These are phyloP conservation scores for Hibiscus trionum DNA, from an alignment of 345 rosid species.

Conservation along the genomic window DNA sequence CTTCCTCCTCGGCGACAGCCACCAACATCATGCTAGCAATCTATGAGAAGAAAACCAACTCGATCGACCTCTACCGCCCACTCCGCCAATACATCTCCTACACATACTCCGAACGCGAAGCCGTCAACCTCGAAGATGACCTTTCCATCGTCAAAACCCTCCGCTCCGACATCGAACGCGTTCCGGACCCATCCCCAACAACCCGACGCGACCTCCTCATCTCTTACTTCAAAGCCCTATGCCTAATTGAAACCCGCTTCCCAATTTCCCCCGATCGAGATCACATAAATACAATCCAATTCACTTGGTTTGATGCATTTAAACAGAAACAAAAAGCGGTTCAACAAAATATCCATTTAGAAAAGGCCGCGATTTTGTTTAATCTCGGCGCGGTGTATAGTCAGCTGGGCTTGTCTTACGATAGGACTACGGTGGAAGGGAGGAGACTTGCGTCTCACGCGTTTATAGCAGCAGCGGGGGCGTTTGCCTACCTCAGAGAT, in stretches of 20 bases:
- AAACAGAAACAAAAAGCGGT: conserved; percentile 74
- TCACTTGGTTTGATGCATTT: conserved; percentile 86
- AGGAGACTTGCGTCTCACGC: conserved; percentile 87
- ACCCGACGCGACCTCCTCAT: conserved; percentile 75
- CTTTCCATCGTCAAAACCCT: conserved; percentile 59
- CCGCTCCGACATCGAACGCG: conserved; percentile 81
- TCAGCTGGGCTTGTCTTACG: conserved; percentile 77
- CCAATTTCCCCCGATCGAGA: conserved; percentile 84
- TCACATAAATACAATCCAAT: conserved; percentile 72
- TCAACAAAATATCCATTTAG: conserved; percentile 88
- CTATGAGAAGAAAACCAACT: conserved; percentile 76
- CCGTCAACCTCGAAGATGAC: conserved; percentile 88
- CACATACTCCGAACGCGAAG: conserved; percentile 93
- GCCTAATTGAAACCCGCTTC: conserved; percentile 84
- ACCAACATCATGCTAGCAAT: conserved; percentile 90
- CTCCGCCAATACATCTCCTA: conserved; percentile 72
- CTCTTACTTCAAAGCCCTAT: conserved; percentile 67
- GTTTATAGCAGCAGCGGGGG: conserved; percentile 77
- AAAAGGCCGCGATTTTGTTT: conserved; percentile 86
- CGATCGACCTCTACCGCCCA: conserved; percentile 89
- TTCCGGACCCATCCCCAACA: conserved; percentile 59
- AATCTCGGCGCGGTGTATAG: conserved; percentile 80
- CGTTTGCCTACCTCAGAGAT: conserved; percentile 69
- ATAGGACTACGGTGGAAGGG: conserved; percentile 76
- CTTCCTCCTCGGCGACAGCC: conserved; percentile 38